Base-by-base conservation (phyloP, 2,329 filamentous ascomycete species). In the Monilinia fructicola region DNA sequence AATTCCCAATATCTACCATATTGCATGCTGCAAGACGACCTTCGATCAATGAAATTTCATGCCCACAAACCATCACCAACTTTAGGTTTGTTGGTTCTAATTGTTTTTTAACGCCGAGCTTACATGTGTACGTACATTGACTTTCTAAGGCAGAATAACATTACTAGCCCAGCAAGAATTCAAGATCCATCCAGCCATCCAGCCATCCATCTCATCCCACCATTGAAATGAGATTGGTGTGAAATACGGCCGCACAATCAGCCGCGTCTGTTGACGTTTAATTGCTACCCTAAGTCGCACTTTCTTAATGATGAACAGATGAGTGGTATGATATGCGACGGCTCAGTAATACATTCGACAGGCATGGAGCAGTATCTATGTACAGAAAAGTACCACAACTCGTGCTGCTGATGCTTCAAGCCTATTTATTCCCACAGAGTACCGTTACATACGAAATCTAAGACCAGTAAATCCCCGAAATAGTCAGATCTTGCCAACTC, bases 221-320 rank as follows among this genome's bases (percentile, higher is more conserved):
- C 54, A 46, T 26, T 52, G 44, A 60, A 23, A 28, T 21, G 42
- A 44, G 54, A 59, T 65, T 59, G 54, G 18, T 65, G 14, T 44
- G 23, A 60, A 53, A 60, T 65, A 60, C 46, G 31, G 54, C 54
- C 54, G 35, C 63, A 60, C 63, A 35, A 65, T 35, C 63, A 60
- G 46, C 54, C 54, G 63, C 63, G 54, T 60, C 59, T 42, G 23
- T 64, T 64, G 44, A 60, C 44, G 44, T 60, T 50, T 50, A 60
- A 60, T 60, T 48, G 7, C 56, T 50, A 46, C 28, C 12, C 28
- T 11, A 46, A 60, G n/a, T 26, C 42, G 44, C 21, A 48, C 21
- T 21, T 35, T 48, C 26, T 35, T 23, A 12, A 35, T 46, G 26
- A 59, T 23, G 55, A 46, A 46, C 9, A 46, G n/a, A 59, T 46